These are phyloP conservation scores for Fusarium denticulatum DNA, from an alignment of 2,329 filamentous ascomycete species.

Conservation along the genomic window DNA sequence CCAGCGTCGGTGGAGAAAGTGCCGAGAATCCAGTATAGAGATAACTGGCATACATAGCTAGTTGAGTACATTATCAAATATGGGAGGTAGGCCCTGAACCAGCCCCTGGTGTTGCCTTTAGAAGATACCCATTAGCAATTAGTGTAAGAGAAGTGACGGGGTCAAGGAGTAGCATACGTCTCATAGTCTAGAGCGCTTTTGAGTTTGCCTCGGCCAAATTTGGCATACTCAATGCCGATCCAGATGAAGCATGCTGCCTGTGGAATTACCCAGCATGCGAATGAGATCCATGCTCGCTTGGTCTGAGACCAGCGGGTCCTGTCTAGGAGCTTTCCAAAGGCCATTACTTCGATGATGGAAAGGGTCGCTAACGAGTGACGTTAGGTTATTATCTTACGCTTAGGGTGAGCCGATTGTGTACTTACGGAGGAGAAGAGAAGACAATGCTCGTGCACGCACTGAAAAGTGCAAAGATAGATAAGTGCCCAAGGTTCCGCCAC, in stretches of 20 bases:
- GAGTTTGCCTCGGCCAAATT: not conserved
- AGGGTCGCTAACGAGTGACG: not conserved
- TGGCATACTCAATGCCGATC: not conserved
- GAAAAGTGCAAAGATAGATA: not conserved
- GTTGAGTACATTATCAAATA: not conserved
- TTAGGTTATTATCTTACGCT: fast-evolving
- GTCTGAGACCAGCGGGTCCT: not conserved
- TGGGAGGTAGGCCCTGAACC: not conserved
- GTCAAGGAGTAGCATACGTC: not conserved
- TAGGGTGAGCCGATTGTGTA: fast-evolving
- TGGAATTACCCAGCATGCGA: not conserved
- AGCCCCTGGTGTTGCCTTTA: not conserved
- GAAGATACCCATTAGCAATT: fast-evolving
- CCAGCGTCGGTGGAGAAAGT: not conserved
- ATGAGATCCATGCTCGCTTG: not conserved
- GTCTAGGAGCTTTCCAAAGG: not conserved
- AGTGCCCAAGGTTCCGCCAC: not conserved
- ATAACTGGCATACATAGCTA: not conserved
- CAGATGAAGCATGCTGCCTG: not conserved
- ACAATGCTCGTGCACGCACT: not conserved
- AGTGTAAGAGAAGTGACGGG: too few species aligned
- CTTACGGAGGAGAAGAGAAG: not conserved
- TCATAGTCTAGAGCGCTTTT: not conserved
- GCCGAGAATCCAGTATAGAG: not conserved
- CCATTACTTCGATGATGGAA: not conserved